Evolutionary conservation across 192 early-diverging fungal genomes (phyloP), one percentile per base, ranked within the genome.

Genomic region (Cetraspora pellucida): DNA sequence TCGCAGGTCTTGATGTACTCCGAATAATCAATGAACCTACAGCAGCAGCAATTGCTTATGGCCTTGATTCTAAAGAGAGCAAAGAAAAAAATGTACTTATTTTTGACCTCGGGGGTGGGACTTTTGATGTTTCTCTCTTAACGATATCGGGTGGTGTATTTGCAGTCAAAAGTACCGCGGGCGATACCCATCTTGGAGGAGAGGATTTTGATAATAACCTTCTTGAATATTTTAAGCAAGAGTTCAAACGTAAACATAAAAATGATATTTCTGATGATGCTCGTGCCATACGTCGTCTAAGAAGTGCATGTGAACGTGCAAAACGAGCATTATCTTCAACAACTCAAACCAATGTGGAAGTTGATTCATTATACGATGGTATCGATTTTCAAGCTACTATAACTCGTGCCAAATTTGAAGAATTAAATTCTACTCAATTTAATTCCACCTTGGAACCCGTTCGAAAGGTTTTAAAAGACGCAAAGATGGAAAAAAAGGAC

Each of bases 381-480:
- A 79, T 87, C 59, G 92, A 96, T 87, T 92, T 97, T 81, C 90
- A 93, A 46, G 94, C 94, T 81, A 93, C 90, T 81, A 85, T 98
- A 44, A 97, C 96, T 80, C 93, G 96, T 75, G 95, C 94, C 85
- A 94, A 94, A 86, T 98, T 98, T 77, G 96, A 98, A 84, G 95
- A 97, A 85, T 83, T 98, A 75, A 95, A 95, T 90, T 88, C 88
- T 80, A 86, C 88, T 80, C 84, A 93, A 76, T 98, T 98, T 90
- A 92, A 91, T 87, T 90, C 90, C 82, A 96, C 95, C 73, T 85
- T 97, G 58, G 89, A 93, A 85, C 95, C 95, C 74, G 95, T 97
- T 79, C 90, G 95, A 85, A 86, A 92, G 82, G 95, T 95, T 31
- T 84, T 98, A 75, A 93, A 95, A 88, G 93, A 96, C 84, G 89